Conservation (phyloP, 306 rosid genomes). For the Quercus alba region DNA sequence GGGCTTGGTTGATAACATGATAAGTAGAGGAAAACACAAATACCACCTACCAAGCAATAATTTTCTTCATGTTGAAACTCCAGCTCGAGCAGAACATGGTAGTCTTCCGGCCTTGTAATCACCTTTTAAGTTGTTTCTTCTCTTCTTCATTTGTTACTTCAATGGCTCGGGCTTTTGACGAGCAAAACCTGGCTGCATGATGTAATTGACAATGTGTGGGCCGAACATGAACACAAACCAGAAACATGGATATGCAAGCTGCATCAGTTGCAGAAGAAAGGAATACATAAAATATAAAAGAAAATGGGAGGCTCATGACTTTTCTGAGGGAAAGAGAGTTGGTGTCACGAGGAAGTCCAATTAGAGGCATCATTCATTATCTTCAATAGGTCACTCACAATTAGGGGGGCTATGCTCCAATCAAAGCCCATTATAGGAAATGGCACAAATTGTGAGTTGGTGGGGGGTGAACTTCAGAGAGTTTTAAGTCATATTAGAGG, state of each 20-base stretch:
- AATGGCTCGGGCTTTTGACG: conserved; percentile 61
- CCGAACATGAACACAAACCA: conserved; percentile 32
- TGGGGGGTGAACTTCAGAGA: no score
- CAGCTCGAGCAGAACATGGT: not conserved
- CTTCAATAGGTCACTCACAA: no score
- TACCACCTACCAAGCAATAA: not conserved
- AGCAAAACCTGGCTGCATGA: conserved; percentile 88
- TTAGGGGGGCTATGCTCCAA: no score
- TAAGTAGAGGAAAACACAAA: not conserved
- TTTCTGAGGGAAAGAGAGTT: not conserved
- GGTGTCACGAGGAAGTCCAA: not conserved
- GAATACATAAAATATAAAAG: conserved; percentile 6
- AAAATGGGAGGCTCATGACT: not conserved
- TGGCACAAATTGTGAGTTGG: no score
- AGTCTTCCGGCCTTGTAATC: conserved; percentile 19
- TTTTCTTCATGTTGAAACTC: conserved; percentile 2
- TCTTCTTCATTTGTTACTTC: conserved; percentile 29
- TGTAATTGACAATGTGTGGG: conserved; percentile 24
- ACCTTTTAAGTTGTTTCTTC: not conserved
- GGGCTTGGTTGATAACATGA: conserved; percentile 4
- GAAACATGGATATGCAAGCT: conserved; percentile 35
- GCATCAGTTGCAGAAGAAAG: conserved; percentile 36
- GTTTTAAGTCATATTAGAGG: no score
- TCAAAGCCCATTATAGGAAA: no score
- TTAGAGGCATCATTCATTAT: not conserved